phyloP scores from a whole-genome alignment of 495 filamentous ascomycete genomes.

The Cladorrhinum samala region DNA sequence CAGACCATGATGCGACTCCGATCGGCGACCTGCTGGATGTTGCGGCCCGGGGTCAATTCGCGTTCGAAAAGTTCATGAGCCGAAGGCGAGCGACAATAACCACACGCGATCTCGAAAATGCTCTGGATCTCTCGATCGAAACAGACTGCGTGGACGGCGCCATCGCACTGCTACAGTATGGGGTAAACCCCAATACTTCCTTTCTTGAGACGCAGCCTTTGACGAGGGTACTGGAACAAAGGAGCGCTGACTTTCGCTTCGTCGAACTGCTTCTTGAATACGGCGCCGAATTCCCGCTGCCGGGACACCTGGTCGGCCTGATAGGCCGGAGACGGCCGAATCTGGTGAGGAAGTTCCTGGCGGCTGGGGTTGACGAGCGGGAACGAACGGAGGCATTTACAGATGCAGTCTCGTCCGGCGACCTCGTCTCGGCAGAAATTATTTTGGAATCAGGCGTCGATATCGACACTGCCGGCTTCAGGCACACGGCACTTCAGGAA shows the following conservation, averaged over 20 bases:
- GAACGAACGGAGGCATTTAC: neutral
- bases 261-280: too few relatives aligned
- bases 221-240: neutral
- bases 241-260: too few relatives aligned
- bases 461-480: neutral
- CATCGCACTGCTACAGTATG: neutral
- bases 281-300: too few relatives aligned
- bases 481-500: neutral
- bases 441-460: neutral
- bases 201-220: neutral
- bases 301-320: neutral
- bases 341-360: neutral
- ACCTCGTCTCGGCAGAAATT: neutral
- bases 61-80: neutral
- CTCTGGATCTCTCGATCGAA: neutral
- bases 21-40: neutral
- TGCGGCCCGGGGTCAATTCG: neutral
- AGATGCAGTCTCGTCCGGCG: neutral
- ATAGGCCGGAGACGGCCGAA: neutral
- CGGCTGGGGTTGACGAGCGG: neutral
- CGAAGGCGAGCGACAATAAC: neutral
- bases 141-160: neutral
- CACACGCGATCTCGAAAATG: neutral
- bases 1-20: neutral
- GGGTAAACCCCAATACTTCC: neutral